Conservation (phyloP, 2,329 filamentous ascomycete species). For the Sclerotinia nivalis region DNA sequence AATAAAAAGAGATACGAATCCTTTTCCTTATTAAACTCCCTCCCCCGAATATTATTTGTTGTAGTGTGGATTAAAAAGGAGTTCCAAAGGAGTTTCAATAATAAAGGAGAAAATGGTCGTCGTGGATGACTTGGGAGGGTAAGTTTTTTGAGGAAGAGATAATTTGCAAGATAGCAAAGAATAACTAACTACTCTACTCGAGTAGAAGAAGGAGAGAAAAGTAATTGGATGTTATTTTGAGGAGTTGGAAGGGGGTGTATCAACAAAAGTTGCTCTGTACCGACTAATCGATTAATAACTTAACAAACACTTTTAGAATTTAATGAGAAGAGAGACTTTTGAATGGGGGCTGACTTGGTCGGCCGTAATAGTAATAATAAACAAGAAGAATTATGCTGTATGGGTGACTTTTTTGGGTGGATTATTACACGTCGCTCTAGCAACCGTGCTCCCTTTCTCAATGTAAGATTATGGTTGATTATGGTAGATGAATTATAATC, state of each 20-base stretch:
- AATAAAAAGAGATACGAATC: background rate
- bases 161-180: background rate
- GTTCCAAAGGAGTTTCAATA: background rate
- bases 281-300: background rate
- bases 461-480: too few species aligned
- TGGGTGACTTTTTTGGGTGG: background rate
- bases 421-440: constrained; percentile 11
- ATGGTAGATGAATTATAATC: background rate
- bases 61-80: background rate
- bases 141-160: background rate
- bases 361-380: background rate
- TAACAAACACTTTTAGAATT: too few species aligned
- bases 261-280: background rate
- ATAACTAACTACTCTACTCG: background rate
- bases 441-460: constrained; percentile 18
- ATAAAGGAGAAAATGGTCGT: background rate
- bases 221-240: background rate
- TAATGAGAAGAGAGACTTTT: background rate
- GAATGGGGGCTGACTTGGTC: background rate
- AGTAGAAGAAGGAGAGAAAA: background rate
- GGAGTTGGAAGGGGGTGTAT: constrained; percentile 1
- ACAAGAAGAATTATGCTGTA: background rate
- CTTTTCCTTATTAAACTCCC: background rate
- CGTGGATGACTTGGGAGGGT: background rate
- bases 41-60: background rate